Percentiles rank a stretch among this genome's conserved stretches.
These are phyloP conservation scores for Schwanniomyces yamadae DNA, from an alignment of 805 yeast species.

Conservation along the genomic window DNA sequence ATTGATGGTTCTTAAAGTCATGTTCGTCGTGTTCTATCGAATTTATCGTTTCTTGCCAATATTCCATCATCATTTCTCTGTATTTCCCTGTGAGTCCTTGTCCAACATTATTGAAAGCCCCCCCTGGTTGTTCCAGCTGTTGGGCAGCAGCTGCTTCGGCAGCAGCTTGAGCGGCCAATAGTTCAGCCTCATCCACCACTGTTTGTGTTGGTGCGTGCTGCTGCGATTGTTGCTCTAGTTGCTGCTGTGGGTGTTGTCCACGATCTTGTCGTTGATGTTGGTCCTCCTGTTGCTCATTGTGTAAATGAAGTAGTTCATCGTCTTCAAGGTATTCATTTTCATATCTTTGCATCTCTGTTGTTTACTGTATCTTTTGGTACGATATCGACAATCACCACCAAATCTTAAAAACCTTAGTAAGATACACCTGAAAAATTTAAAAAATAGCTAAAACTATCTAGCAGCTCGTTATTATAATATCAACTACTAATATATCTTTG, in stretches of 20 bases:
- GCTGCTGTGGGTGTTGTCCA: slow-evolving; percentile 3
- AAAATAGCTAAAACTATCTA: no score
- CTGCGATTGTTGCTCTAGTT: slow-evolving; percentile 1
- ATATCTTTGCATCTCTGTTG: slow-evolving; percentile 22
- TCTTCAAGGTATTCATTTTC: slow-evolving; percentile 30
- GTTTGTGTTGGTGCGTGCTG: slow-evolving; percentile 14
- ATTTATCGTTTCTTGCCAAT: slow-evolving; percentile 96
- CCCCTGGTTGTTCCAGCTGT: slow-evolving; percentile 50
- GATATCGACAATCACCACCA: no score
- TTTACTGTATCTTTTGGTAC: not conserved
- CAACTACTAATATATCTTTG: no score
- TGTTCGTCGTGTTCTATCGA: slow-evolving; percentile 84
- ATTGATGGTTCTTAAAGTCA: slow-evolving; percentile 89
- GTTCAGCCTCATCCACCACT: slow-evolving; percentile 41
- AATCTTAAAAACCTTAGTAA: no score
- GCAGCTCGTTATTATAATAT: no score
- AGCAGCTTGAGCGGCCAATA: slow-evolving; percentile 46
- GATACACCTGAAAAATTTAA: no score
- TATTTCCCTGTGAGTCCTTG: slow-evolving; percentile 85
- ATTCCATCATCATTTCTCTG: slow-evolving; percentile 87
- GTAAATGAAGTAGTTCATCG: slow-evolving; percentile 20
- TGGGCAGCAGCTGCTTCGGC: slow-evolving; percentile 48
- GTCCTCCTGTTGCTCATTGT: slow-evolving; percentile 15
- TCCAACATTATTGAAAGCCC: slow-evolving; percentile 85
- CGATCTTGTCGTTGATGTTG: slow-evolving; percentile 5